Conservation (phyloP, 495 filamentous ascomycete genomes). For the Aspergillus incahuasiensis region DNA sequence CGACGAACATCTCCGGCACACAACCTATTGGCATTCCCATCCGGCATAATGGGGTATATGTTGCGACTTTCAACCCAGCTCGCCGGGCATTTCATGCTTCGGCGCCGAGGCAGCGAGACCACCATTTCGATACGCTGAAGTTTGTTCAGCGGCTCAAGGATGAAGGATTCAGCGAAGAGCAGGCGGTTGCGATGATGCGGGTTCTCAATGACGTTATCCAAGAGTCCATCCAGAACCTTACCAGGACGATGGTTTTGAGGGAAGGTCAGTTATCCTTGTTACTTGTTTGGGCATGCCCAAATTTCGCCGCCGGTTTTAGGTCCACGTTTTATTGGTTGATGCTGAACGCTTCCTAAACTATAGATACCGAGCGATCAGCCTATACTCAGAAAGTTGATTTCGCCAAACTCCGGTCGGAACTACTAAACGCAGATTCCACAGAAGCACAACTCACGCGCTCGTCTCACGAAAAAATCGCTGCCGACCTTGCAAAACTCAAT, state of each 20-base stretch:
- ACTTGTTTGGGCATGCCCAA: background rate
- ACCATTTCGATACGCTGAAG: constrained; percentile 98
- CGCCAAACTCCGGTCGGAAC: constrained; percentile 93
- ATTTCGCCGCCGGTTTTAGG: background rate
- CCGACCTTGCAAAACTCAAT: constrained; percentile 90
- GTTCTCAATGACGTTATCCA: constrained; percentile 96
- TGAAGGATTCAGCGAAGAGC: constrained; percentile 94
- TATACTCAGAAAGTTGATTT: constrained; percentile 99
- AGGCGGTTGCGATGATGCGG: constrained; percentile 94
- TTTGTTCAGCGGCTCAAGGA: constrained; percentile 86
- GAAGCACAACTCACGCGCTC: constrained; percentile 83
- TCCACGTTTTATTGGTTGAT: background rate
- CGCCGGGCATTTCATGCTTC: constrained; percentile 66
- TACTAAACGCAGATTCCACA: constrained; percentile 83
- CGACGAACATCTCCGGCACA: constrained; percentile 12
- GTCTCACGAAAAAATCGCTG: constrained; percentile 87
- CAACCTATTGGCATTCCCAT: constrained; percentile 28
- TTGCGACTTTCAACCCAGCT: constrained; percentile 38
- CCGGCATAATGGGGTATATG: constrained; percentile 47
- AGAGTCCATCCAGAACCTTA: constrained; percentile 97
- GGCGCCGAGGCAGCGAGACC: constrained; percentile 58
- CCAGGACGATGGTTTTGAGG: constrained; percentile 96
- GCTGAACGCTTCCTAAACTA: background rate
- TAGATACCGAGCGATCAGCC: constrained; percentile 60
- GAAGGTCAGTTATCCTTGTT: constrained; percentile 51